Base-by-base conservation (phyloP, 1,139 yeast genomes). In the Magnusiomyces tetraspermus region DNA sequence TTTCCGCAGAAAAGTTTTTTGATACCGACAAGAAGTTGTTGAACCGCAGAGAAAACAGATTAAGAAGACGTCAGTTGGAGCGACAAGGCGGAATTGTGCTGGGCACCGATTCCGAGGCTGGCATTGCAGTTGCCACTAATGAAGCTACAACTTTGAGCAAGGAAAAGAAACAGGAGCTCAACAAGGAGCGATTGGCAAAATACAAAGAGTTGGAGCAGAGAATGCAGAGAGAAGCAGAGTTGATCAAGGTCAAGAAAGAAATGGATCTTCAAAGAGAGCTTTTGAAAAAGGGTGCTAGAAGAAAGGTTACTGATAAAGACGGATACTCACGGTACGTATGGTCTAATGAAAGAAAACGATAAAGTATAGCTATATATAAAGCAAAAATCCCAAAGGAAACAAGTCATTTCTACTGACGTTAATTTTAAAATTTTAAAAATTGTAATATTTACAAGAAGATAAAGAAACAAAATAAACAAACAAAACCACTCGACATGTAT, bases 221-320 rank as follows among this genome's bases (percentile, higher is more conserved):
- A 58, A 67, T 85, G 64, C 82, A 84, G 60, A 76, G 94, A 62
- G 88, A 82, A 59, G 69, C 74, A 54, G 78, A 86, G 66, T 74
- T 92, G 59, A 73, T 74, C 48, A 77, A 77, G 55, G 87, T 90
- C 17, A 86, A 86, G 63, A 75, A 76, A 48, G 78, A 82, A 62
- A 82, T 89, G 82, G 86, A 83, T 53, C 64, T 77, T 55, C 94
- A 89, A 61, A 78, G 85, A 55, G 95, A 90, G 65, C 76, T 89
- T 56, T 87, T 90, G 96, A 87, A 87, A 67, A 84, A 83, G 60
- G 97, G 97, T 0, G 80, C 80, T 55, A 87, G 85, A 70, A 85
- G 84, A 76, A 90, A 89, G 72, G 66, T 83, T 2, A 74, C 77
- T 4, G 83, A 76, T 53, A 70, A 75, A 15, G 76, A 78, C 46